Evolutionary conservation across 495 filamentous ascomycete genomes (phyloP), one percentile per base, ranked within the genome.

Genomic region (Pseudoneurospora amorphoporcata): DNA sequence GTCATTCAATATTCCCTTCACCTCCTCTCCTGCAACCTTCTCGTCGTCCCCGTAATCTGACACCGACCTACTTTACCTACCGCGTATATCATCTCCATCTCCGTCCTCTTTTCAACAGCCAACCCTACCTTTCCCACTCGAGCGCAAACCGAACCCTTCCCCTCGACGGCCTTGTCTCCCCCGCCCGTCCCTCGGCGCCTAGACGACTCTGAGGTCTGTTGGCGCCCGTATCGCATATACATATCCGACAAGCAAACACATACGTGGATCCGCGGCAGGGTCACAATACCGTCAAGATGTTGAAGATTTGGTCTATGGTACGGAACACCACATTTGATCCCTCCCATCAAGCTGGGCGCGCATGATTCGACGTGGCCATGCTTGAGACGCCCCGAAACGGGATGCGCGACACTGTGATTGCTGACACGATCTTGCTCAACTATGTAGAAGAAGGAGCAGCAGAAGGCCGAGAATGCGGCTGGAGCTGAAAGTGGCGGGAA

Each of bases 231-330:
- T 61, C 53, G 53, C 53, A 61, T 61, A 61, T 61, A 61, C 53
- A 61, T 8, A 61, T 8, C 29, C 53, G 29, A 8, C 53, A 61
- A 32, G 14, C 53, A 61, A 61, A 61, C 53, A 61, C 12, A 61
- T 17, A 35, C 53, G 29, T 17, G 53, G 53, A 61, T 61, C 53
- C 29, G 53, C 53, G 53, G 53, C 53, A 61, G 53, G 53, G 53
- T 35, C 14, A 32, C 61, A 14, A 65, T 29, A 42, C 72, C 71
- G 75, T 72, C 89, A 93, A 82, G 76, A 99, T 99, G 95, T 86
- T 98, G 85, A 99, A 99, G 83, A 97, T 99, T 86, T 99, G 95
- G 95, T 97, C 94, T 81, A 97, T 99, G 94, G 94, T 97, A 85
- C 65, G 88, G 71, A 10, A 41, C 47, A 39, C 8, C 16, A 10